Percentiles rank a stretch among this genome's conserved stretches.
Conservation (phyloP, 2,329 filamentous ascomycete genomes). For the Exophiala bonariae region DNA sequence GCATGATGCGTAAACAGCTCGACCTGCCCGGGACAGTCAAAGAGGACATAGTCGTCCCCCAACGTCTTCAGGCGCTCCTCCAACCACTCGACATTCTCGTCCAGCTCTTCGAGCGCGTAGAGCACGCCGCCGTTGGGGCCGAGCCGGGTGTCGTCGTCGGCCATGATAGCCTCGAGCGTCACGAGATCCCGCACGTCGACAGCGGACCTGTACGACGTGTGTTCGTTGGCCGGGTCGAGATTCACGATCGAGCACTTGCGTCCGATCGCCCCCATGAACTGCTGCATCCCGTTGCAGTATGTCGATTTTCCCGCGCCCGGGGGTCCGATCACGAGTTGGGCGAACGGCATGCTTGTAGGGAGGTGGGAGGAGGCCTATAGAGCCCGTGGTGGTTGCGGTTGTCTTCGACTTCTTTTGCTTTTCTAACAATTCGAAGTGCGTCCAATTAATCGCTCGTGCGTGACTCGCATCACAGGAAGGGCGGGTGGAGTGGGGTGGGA, state of each 20-base stretch:
- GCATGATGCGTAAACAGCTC: conserved; percentile 96
- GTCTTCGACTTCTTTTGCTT: too few relatives aligned
- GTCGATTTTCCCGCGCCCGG: conserved; percentile 96
- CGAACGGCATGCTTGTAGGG: conserved; percentile 52
- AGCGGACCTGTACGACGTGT: conserved; percentile 82
- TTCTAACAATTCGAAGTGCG: too few relatives aligned
- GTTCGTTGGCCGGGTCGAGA: conserved; percentile 94
- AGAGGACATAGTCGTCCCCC: conserved; percentile 86
- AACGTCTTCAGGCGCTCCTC: conserved; percentile 76
- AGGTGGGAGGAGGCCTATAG: not conserved
- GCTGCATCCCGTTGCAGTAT: conserved; percentile 98
- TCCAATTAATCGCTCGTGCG: too few relatives aligned
- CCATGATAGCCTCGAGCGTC: conserved; percentile 93
- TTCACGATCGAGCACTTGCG: conserved; percentile 94
- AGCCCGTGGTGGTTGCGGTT: not conserved
- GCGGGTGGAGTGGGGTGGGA: too few relatives aligned
- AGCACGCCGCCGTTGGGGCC: conserved; percentile 91
- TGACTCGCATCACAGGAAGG: too few relatives aligned
- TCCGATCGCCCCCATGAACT: conserved; percentile 94
- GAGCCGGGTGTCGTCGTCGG: conserved; percentile 68
- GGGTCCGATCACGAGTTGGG: conserved; percentile 88
- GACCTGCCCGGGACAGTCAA: conserved; percentile 96
- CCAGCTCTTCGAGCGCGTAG: conserved; percentile 92
- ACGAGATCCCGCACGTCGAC: conserved; percentile 88
- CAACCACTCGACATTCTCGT: conserved; percentile 91